These are phyloP conservation scores for Globisporangium rhizosaccharum DNA, from an alignment of 352 stramenopile genomes.

Conservation along the genomic window DNA sequence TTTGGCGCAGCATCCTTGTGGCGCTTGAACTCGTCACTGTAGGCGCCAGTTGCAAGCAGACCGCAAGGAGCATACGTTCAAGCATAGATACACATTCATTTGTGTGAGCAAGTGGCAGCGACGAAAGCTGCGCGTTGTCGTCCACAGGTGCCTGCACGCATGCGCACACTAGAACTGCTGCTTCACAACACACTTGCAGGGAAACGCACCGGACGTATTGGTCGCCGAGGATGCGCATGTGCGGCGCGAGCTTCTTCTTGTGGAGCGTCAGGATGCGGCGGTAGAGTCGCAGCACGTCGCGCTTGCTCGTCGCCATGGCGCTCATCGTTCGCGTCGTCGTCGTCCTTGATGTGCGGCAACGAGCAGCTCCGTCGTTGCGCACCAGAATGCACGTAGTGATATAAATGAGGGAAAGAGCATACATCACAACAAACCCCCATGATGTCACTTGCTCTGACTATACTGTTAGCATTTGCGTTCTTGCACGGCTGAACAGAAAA, in stretches of 20 bases:
- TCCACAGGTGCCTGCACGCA: no score
- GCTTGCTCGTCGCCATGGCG: slow-evolving; percentile 24
- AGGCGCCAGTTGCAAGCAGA: background rate
- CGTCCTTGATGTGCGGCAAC: slow-evolving; percentile 9
- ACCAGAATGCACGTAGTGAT: background rate
- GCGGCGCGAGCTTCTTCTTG: slow-evolving; percentile 58
- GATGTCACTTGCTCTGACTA: no score
- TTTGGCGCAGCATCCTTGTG: slow-evolving; percentile 74
- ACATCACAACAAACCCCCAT: no score
- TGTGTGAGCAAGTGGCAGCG: background rate
- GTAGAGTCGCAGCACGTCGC: slow-evolving; percentile 66
- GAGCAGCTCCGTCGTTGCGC: background rate
- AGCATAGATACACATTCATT: background rate
- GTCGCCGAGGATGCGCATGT: slow-evolving; percentile 81
- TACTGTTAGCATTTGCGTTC: no score
- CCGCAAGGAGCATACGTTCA: background rate
- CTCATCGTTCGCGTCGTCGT: slow-evolving; percentile 19
- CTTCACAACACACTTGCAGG: background rate
- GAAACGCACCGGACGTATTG: slow-evolving; percentile 62
- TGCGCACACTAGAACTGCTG: background rate
- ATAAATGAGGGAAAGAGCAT: background rate
- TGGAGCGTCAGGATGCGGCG: slow-evolving; percentile 77
- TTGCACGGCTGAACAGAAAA: no score
- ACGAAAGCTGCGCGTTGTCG: background rate
- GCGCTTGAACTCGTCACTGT: slow-evolving; percentile 76